These are phyloP conservation scores for Bertia moriformis DNA, from an alignment of 2,329 filamentous ascomycete genomes.

Conservation along the genomic window DNA sequence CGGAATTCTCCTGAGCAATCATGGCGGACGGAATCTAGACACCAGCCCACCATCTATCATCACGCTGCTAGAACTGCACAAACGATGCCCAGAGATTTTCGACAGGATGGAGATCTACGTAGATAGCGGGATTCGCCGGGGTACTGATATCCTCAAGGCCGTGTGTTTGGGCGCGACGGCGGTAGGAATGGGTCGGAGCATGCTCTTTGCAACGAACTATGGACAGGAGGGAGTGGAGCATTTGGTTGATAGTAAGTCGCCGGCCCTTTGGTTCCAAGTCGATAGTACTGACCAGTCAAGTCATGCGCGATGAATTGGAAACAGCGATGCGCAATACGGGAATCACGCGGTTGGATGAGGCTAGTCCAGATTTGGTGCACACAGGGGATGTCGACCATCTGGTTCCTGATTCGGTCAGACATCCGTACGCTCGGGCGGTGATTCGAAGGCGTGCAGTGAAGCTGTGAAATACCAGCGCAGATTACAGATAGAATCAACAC, in stretches of 20 bases:
- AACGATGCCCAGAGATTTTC: slow-evolving; percentile 30
- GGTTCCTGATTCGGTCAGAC: slow-evolving; percentile 12
- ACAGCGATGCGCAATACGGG: slow-evolving; percentile 29
- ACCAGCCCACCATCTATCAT: slow-evolving; percentile 30
- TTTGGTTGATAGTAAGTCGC: slow-evolving; percentile 34
- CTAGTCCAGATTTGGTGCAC: slow-evolving; percentile 24
- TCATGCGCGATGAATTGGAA: slow-evolving; percentile 22
- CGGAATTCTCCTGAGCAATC: slow-evolving; percentile 40
- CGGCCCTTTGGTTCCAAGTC: neutral
- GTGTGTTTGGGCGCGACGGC: slow-evolving; percentile 35
- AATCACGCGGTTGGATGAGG: slow-evolving; percentile 25
- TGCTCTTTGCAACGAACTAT: slow-evolving; percentile 35
- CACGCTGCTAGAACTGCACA: slow-evolving; percentile 34
- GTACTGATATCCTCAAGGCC: slow-evolving; percentile 37
- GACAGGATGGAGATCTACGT: slow-evolving; percentile 33
- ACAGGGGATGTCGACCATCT: slow-evolving; percentile 32
- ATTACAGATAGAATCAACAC: no score
- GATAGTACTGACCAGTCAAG: slow-evolving; percentile 4
- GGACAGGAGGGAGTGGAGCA: slow-evolving; percentile 38
- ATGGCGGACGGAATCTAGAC: slow-evolving; percentile 40
- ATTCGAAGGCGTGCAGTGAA: no score
- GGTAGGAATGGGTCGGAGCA: slow-evolving; percentile 35
- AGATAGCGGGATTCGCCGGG: slow-evolving; percentile 35
- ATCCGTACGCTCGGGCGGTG: slow-evolving; percentile 1
- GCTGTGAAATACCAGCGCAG: no score